phyloP scores from a whole-genome alignment of 2,329 filamentous ascomycete species.

The Biscogniauxia mediterranea region DNA sequence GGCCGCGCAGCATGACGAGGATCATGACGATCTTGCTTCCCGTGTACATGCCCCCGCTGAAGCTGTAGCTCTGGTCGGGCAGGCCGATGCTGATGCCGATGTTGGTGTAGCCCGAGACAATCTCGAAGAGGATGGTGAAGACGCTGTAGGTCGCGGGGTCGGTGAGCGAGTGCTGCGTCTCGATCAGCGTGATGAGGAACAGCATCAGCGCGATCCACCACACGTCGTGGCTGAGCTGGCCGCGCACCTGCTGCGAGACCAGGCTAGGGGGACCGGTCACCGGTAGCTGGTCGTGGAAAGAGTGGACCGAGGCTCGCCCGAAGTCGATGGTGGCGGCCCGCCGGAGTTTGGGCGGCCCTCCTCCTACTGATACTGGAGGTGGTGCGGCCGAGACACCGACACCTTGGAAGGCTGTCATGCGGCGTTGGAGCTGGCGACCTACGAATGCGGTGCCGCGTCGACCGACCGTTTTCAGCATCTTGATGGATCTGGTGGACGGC shows the following conservation, averaged over 20 bases:
- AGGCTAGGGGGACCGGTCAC: conserved; percentile 36
- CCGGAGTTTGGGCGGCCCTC: conserved; percentile 13
- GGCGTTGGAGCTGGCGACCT: conserved; percentile 36
- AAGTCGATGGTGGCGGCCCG: conserved; percentile 20
- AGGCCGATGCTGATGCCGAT: conserved; percentile 61
- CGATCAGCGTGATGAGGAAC: conserved; percentile 59
- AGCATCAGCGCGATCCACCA: conserved; percentile 64
- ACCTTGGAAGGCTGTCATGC: conserved; percentile 42
- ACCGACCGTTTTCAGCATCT: conserved; percentile 20
- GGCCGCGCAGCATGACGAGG: conserved; percentile 55
- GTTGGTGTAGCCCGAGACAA: conserved; percentile 57
- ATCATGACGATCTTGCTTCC: conserved; percentile 58
- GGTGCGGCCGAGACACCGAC: conserved; percentile 37
- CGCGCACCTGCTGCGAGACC: conserved; percentile 57
- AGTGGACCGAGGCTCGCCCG: conserved; percentile 19
- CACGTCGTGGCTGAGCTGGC: conserved; percentile 64
- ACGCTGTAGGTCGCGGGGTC: conserved; percentile 54
- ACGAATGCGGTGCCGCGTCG: conserved; percentile 29
- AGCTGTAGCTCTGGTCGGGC: conserved; percentile 52
- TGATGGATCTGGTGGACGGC: conserved; percentile 18
- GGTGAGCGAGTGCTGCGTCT: conserved; percentile 51
- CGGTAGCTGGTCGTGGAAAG: conserved; percentile 15
- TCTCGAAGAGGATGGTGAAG: conserved; percentile 61
- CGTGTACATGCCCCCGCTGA: conserved; percentile 52
- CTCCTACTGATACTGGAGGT: not conserved